A percentile compares a stretch with the other conserved stretches of the same genome.
These are phyloP conservation scores for Nyctanthes arbortristis DNA, from an alignment of 257 asterid species.

Conservation along the genomic window DNA sequence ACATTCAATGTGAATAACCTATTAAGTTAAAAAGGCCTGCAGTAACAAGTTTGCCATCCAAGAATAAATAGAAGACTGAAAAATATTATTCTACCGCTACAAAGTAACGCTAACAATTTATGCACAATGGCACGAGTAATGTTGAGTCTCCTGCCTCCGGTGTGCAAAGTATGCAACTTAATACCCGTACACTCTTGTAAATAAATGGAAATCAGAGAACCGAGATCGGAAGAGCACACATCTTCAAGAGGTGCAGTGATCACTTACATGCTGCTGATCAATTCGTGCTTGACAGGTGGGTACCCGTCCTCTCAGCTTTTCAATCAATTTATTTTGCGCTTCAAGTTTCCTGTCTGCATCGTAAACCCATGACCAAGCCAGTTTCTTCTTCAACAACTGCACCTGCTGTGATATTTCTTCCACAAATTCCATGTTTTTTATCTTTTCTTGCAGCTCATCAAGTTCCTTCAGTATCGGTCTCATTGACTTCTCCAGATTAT, in stretches of 20 bases:
- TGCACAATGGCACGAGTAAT: too few relatives aligned
- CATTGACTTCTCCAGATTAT: slow-evolving; percentile 69
- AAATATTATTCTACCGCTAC: too few relatives aligned
- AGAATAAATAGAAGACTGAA: too few relatives aligned
- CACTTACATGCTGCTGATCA: slow-evolving; percentile 62
- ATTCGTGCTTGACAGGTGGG: slow-evolving; percentile 68
- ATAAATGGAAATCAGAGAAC: slow-evolving; percentile 14
- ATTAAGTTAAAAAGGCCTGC: too few relatives aligned
- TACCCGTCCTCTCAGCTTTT: slow-evolving; percentile 60
- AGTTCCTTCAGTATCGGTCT: slow-evolving; percentile 75
- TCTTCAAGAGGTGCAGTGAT: slow-evolving; percentile 14
- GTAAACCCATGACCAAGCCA: slow-evolving; percentile 96
- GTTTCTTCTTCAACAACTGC: slow-evolving; percentile 64
- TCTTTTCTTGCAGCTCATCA: slow-evolving; percentile 78
- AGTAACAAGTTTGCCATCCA: too few relatives aligned
- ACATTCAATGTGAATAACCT: too few relatives aligned
- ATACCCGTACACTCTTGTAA: slow-evolving; percentile 4
- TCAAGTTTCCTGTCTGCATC: slow-evolving; percentile 64
- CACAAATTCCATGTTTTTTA: slow-evolving; percentile 74
- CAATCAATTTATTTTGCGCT: slow-evolving; percentile 47
- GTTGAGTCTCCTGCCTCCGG: too few relatives aligned
- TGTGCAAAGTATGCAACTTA: slow-evolving; percentile 6
- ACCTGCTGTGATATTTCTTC: slow-evolving; percentile 77
- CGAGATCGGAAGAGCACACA: neutral
- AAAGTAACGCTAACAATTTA: too few relatives aligned